These are phyloP conservation scores for Emergomyces orientalis DNA, from an alignment of 2,329 filamentous ascomycete genomes.

Conservation along the genomic window DNA sequence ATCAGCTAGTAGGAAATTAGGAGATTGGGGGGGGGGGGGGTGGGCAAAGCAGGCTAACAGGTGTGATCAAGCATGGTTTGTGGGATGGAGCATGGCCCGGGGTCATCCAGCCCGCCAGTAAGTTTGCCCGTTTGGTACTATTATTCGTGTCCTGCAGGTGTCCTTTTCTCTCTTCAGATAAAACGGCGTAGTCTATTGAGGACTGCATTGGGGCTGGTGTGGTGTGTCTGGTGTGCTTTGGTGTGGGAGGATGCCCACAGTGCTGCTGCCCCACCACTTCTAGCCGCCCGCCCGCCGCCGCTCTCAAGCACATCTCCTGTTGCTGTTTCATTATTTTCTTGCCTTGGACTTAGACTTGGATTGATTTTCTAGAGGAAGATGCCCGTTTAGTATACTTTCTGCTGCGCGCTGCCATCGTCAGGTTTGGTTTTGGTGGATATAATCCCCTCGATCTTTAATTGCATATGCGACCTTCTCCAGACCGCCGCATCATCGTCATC, in stretches of 20 bases:
- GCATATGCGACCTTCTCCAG: neutral
- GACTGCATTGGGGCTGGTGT: constrained; percentile 5
- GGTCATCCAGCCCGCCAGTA: neutral
- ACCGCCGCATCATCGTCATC: neutral
- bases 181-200: neutral
- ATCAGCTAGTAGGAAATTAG: neutral
- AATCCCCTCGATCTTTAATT: neutral
- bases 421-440: neutral
- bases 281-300: constrained; percentile 2
- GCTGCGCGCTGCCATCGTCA: neutral
- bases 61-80: neutral
- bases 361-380: neutral
- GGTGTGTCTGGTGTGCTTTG: neutral
- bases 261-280: neutral
- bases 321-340: neutral
- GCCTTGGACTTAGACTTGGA: neutral
- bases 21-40: too few species aligned
- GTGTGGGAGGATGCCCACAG: too few species aligned
- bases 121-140: neutral
- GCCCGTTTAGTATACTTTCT: neutral
- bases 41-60: neutral
- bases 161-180: neutral
- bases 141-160: neutral
- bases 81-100: neutral
- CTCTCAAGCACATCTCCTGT: neutral